Evolutionary conservation across 2,329 filamentous ascomycete genomes (phyloP).

Genomic region (Talaromyces sp.): DNA sequence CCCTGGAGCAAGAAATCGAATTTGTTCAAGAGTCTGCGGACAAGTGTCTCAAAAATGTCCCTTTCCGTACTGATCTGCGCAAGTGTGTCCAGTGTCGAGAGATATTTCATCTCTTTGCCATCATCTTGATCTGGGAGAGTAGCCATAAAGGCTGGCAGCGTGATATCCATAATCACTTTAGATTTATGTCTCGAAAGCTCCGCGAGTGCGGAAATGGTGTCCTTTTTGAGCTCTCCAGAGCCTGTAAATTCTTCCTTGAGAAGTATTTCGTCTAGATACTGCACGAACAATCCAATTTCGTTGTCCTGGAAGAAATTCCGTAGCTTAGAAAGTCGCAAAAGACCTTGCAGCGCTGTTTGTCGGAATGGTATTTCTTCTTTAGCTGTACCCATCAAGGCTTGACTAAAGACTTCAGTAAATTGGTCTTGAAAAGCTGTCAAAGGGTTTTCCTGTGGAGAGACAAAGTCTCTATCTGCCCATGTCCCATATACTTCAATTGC

Average conservation of each 20-base stretch:
- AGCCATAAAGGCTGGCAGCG: constrained; percentile 62
- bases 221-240: constrained; percentile 52
- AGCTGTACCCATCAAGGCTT: constrained; percentile 47
- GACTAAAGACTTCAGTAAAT: constrained; percentile 51
- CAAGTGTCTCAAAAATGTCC: constrained; percentile 58
- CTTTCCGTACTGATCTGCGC: constrained; percentile 59
- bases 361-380: constrained; percentile 49
- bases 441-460: constrained; percentile 35
- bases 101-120: constrained; percentile 42
- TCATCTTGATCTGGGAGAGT: constrained; percentile 54
- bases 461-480: constrained; percentile 43
- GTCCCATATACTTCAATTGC: constrained; percentile 53
- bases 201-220: constrained; percentile 54
- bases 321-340: constrained; percentile 42
- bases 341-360: constrained; percentile 42
- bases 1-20: constrained; percentile 51
- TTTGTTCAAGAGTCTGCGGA: constrained; percentile 59
- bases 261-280: constrained; percentile 57
- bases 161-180: constrained; percentile 57
- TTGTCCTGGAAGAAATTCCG: constrained; percentile 46
- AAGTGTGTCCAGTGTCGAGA: constrained; percentile 57
- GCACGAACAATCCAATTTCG: constrained; percentile 49
- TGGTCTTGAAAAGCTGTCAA: constrained; percentile 46
- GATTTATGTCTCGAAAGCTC: constrained; percentile 60
- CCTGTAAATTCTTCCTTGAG: constrained; percentile 54